Base-by-base conservation (phyloP, 164 flowering plant species). In the Cinnamomum chago region DNA sequence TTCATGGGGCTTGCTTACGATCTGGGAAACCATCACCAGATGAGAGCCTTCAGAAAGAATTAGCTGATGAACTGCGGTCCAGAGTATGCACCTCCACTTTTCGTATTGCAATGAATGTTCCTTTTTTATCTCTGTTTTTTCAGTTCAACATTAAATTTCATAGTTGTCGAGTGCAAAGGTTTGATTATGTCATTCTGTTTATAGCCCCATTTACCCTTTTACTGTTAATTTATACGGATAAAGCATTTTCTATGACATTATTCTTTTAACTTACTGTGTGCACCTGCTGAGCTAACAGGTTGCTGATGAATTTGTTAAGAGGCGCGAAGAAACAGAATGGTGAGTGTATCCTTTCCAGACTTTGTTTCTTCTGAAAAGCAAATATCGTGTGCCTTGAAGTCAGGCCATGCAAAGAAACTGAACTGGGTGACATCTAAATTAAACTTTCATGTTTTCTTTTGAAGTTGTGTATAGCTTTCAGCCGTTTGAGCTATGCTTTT, bases 241-340 rank as follows among this genome's bases (percentile, higher is more conserved):
- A 40, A 22, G 20, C 18, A 23, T 68, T 50, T 67, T 17, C 70
- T 22, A 15, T 17, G 22, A 20, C 24, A 25, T 7, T 3, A 13
- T 62, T 33, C 3, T 73, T 30, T 52, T 33, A 17, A 55, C 62
- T 2, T 67, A n/a, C 18, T 64, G 47, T 5, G 11, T 52, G 72
- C 62, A 50, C 23, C 18, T 70, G n/a, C 35, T 52, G 33, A 50
- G 3, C 74, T 83, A 30, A 65, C 89, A 95, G 99, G 99, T 95
- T 73, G 97, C 95, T 1, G 97, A 95, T 81, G 99, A 95, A 78
- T 91, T 96, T 79, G 80, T 94, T 67, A 91, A 84, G 81, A 90
- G 98, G 76, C 85, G 97, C 70, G 83, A 84, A 82, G 99, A 96
- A 82, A 90, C 98, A 70, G 98, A 96, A 84, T 96, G 99, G 99